Percentiles rank a stretch among this genome's conserved stretches.
These are phyloP conservation scores for Globisporangium cystogenes DNA, from an alignment of 352 stramenopile species.

Conservation along the genomic window DNA sequence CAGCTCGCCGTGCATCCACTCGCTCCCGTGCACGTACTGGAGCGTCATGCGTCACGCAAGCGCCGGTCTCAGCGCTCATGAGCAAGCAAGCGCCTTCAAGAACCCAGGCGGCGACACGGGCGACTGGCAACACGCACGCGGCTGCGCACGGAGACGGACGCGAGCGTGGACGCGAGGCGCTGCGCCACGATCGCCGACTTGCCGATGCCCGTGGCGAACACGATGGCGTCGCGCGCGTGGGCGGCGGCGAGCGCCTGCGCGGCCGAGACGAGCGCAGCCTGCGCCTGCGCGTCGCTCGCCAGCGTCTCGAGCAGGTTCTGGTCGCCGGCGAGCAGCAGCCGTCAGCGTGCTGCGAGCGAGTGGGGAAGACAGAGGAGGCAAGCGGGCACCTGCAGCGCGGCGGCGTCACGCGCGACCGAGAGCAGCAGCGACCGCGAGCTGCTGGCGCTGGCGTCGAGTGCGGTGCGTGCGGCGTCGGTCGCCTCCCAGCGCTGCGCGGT, in stretches of 20 bases:
- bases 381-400: constrained; percentile 9
- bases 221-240: constrained; percentile 27
- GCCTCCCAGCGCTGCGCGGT: background rate
- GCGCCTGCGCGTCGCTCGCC: constrained; percentile 15
- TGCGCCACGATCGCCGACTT: constrained; percentile 76
- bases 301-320: constrained; percentile 41
- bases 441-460: too few species aligned
- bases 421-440: constrained; percentile 1
- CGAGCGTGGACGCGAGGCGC: constrained; percentile 60
- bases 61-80: background rate
- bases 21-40: constrained; percentile 71
- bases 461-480: background rate
- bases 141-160: constrained; percentile 67
- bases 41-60: background rate
- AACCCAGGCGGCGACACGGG: too few species aligned
- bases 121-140: too few species aligned
- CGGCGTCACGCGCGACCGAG: constrained; percentile 13
- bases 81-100: too few species aligned
- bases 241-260: constrained; percentile 37
- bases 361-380: background rate
- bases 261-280: constrained; percentile 22
- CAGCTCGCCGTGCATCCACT: constrained; percentile 79
- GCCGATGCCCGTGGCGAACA: constrained; percentile 75
- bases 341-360: background rate
- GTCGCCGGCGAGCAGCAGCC: background rate